Evolutionary conservation across 1,139 yeast species (phyloP), one percentile per base, ranked within the genome.

Genomic region (Debaryomyces fabryi): DNA sequence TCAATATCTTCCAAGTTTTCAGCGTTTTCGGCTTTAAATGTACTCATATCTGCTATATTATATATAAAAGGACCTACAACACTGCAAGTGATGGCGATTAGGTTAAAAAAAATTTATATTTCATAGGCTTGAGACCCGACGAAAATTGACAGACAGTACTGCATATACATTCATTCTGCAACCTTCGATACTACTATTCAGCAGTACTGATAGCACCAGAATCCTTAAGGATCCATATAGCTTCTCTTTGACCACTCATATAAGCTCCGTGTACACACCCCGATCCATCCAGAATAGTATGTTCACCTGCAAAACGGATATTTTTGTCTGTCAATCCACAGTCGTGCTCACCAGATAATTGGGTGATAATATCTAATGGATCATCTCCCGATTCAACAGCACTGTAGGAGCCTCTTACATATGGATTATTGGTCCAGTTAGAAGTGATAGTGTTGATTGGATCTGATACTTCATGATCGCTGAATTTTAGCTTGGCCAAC

Each of bases 201-300:
- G 35, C n/a, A 30, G 34, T 30, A 30, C 21, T 12, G 20, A 24
- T n/a, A 9, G 38, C 32, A 10, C 38, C 37, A 32, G 13, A 25
- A 46, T 63, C 63, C 3, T 58, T 50, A 39, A 78, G 48, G 7
- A 81, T 69, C 71, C 77, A 72, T 23, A 60, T 49, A 4, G 92
- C 95, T 56, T 88, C 96, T 54, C 95, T 77, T 48, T 63, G 64
- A 1, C 96, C 96, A 58, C 89, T 80, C 54, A 68, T 65, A 80
- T 86, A 82, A 10, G 91, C 90, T 35, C 91, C 89, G 66, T 89
- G 93, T 5, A 85, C 91, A 68, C 96, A 88, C 0, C 96, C 96
- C 32, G 86, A 83, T 6, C 96, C 96, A 51, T 86, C 89, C 57
- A 76, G 68, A 21, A 80, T 78, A 1, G 95, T 82, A 60, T 88